phyloP scores from a whole-genome alignment of 169 alveolate species.

The Plasmodium vivax region DNA sequence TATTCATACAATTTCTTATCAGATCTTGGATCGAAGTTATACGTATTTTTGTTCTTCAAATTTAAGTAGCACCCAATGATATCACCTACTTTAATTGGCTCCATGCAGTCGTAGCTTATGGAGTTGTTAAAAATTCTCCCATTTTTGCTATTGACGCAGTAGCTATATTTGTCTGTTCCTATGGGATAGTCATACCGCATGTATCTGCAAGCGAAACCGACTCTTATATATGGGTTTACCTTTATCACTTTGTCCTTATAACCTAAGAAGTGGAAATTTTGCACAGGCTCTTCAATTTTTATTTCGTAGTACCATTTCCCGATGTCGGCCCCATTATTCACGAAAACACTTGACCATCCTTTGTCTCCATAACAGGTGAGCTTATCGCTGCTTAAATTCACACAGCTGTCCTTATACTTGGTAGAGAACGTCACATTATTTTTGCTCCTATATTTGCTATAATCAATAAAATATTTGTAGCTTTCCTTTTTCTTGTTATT shows the following conservation, averaged over 20 bases:
- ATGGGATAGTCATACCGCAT: conserved; percentile 87
- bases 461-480: conserved; percentile 48
- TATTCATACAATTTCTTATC: conserved; percentile 85
- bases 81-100: conserved; percentile 77
- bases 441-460: conserved; percentile 39
- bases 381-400: conserved; percentile 47
- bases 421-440: conserved; percentile 65
- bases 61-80: conserved; percentile 82
- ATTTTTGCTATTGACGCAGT: conserved; percentile 74
- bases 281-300: conserved; percentile 64
- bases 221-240: conserved; percentile 76
- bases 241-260: conserved; percentile 25
- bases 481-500: conserved; percentile 28
- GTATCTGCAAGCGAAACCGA: conserved; percentile 91
- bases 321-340: conserved; percentile 57
- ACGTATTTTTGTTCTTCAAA: conserved; percentile 74
- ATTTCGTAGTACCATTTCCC: conserved; percentile 84
- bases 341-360: conserved; percentile 76
- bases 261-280: conserved; percentile 55
- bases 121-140: conserved; percentile 75
- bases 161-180: conserved; percentile 80
- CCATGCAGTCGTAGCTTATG: conserved; percentile 77
- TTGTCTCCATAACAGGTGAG: conserved; percentile 75
- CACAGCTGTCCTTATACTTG: conserved; percentile 65
- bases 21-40: conserved; percentile 85